phyloP scores from a whole-genome alignment of 306 rosid genomes.

The Ceratonia siliqua region DNA sequence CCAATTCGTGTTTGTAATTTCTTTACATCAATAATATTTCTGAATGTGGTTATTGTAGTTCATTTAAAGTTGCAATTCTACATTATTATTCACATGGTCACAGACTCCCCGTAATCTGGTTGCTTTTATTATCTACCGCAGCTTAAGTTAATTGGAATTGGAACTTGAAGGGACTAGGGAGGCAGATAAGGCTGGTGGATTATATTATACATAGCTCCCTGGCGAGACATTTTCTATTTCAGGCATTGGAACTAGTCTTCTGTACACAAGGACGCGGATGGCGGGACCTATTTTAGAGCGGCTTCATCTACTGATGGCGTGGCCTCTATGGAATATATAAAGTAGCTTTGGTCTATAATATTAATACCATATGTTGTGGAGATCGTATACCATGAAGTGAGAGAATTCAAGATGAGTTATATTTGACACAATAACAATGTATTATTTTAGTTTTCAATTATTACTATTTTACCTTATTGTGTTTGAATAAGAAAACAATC shows the following conservation, averaged over 20 bases:
- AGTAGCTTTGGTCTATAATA: constrained; percentile 32
- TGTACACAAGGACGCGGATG: constrained; percentile 20
- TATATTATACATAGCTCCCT: background rate
- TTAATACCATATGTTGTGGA: constrained; percentile 5
- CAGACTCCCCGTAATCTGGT: background rate
- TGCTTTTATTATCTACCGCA: constrained; percentile 27
- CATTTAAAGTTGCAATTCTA: background rate
- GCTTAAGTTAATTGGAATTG: constrained; percentile 68
- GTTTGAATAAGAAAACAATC: too few relatives aligned
- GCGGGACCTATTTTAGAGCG: constrained; percentile 28
- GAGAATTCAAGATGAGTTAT: constrained; percentile 35
- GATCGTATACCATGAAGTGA: constrained; percentile 24
- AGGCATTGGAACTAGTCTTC: constrained; percentile 28
- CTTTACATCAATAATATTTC: background rate
- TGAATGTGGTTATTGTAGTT: background rate
- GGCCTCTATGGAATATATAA: background rate
- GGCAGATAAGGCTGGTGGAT: constrained; percentile 4
- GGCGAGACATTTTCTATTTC: constrained; percentile 28
- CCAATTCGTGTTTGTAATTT: background rate
- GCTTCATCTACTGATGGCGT: constrained; percentile 30
- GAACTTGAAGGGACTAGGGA: constrained; percentile 43
- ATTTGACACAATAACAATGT: constrained; percentile 10
- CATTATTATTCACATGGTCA: constrained; percentile 4
- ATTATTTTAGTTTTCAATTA: constrained; percentile 12
- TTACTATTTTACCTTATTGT: background rate